Conservation (phyloP, 202 grass and related monocot genomes). For the Saccharum hybrid region DNA sequence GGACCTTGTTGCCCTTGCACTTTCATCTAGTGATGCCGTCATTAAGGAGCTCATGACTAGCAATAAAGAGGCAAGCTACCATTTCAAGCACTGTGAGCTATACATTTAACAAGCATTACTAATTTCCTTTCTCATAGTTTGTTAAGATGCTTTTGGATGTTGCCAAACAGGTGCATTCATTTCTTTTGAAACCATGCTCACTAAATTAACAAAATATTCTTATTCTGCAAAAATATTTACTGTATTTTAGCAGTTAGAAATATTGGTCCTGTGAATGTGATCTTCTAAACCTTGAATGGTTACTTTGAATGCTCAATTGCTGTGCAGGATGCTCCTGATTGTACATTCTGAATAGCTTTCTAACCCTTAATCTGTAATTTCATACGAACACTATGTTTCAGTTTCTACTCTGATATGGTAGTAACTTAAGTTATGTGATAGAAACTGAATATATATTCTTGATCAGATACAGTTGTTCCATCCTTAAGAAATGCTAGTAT, state of each 20-base stretch:
- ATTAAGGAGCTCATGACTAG: conserved; percentile 63
- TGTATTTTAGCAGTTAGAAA: background rate
- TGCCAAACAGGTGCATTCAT: background rate
- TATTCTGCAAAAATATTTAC: conserved; percentile 3
- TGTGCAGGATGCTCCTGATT: background rate
- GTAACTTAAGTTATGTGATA: background rate
- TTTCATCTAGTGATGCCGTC: conserved; percentile 61
- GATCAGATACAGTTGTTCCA: background rate
- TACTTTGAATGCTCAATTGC: background rate
- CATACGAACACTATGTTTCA: background rate
- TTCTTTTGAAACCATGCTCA: background rate
- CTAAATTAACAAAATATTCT: background rate
- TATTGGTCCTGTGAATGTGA: background rate
- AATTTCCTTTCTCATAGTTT: conserved; percentile 9
- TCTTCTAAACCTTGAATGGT: background rate
- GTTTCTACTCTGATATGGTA: background rate
- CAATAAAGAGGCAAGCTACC: conserved; percentile 85
- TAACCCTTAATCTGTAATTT: background rate
- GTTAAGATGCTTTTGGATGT: background rate
- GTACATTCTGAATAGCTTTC: conserved; percentile 2
- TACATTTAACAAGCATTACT: conserved; percentile 2
- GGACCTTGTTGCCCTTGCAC: conserved; percentile 68
- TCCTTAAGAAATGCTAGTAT: background rate
- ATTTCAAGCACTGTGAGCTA: conserved; percentile 44
- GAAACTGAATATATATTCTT: conserved; percentile 22